Evolutionary conservation across 805 yeast species (phyloP), one percentile per base, ranked within the genome.

Genomic region (Wickerhamiella azymoides): DNA sequence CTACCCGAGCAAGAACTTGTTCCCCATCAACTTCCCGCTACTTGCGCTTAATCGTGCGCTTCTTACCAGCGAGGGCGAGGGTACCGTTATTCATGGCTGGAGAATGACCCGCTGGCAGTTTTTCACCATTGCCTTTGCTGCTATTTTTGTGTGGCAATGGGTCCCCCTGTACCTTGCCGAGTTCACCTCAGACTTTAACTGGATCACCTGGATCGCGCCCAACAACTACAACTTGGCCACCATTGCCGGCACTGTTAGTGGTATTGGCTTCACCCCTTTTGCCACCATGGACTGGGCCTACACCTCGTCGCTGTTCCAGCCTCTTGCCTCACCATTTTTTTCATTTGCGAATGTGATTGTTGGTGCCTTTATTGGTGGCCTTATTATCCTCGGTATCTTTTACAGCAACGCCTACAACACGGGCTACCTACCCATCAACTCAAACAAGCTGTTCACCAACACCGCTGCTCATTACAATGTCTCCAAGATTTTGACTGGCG

Each of bases 141-240:
- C 60, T 18, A 62, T 71, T 38, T 77, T 79, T 54, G 49, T 68
- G 5, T 80, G 78, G 71, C 74, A 73, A 57, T 79, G 82, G 79
- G 63, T 80, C 52, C 86, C 89, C 5, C 79, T 76, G 41, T 80
- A 68, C 57, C 64, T 82, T 19, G 79, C 79, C 63, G 66, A 68
- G 18, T 84, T 79, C 2, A 68, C 80, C 43, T 69, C 78, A 2
- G 70, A 69, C 52, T 82, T 83, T 61, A 74, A 69, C 56, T 77
- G 82, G 82, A 70, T 74, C 56, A 69, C 63, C 18, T 76, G 81
- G 80, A 74, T 74, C 39, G 66, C 52, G 2, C 66, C 66, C 10
- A 58, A 76, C 50, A 77, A 78, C 55, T 73, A 75, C 48, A 66
- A 71, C 36, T 70, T 76, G 5, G 79, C 77, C 51, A 75, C 77